These are phyloP conservation scores for Colletotrichum nymphaeae DNA, from an alignment of 2,329 filamentous ascomycete genomes.

Conservation along the genomic window DNA sequence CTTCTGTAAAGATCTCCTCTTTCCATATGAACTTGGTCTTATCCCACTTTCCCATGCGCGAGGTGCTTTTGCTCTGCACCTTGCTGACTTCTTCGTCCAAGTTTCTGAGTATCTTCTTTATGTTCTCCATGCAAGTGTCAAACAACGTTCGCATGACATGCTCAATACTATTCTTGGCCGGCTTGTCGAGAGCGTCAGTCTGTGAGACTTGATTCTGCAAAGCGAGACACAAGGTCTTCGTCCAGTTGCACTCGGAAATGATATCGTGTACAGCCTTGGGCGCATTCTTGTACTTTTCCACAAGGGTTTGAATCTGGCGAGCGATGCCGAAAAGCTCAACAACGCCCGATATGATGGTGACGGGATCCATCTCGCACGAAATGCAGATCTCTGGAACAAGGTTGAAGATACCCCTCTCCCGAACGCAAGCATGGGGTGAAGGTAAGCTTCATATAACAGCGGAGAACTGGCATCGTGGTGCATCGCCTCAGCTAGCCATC, in stretches of 20 bases:
- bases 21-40: slow-evolving; percentile 20
- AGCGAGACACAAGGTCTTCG: neutral
- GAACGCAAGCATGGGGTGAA: neutral
- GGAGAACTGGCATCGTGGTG: neutral
- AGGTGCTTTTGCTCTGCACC: slow-evolving; percentile 1
- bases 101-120: neutral
- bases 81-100: neutral
- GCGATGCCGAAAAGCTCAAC: slow-evolving; percentile 15
- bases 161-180: neutral
- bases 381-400: no score
- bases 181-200: neutral
- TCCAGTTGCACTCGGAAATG: slow-evolving; percentile 5
- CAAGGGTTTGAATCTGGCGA: neutral
- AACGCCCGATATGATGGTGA: neutral
- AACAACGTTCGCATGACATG: neutral
- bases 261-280: slow-evolving; percentile 10
- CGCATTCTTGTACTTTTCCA: slow-evolving; percentile 18
- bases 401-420: neutral
- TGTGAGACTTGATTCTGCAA: neutral
- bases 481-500: neutral
- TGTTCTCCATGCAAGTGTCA: neutral
- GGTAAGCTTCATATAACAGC: neutral
- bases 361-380: slow-evolving; percentile 5
- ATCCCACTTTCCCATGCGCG: slow-evolving; percentile 18
- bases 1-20: slow-evolving; percentile 9